Conservation (phyloP, 2,329 filamentous ascomycete genomes). For the Botryotinia convoluta region DNA sequence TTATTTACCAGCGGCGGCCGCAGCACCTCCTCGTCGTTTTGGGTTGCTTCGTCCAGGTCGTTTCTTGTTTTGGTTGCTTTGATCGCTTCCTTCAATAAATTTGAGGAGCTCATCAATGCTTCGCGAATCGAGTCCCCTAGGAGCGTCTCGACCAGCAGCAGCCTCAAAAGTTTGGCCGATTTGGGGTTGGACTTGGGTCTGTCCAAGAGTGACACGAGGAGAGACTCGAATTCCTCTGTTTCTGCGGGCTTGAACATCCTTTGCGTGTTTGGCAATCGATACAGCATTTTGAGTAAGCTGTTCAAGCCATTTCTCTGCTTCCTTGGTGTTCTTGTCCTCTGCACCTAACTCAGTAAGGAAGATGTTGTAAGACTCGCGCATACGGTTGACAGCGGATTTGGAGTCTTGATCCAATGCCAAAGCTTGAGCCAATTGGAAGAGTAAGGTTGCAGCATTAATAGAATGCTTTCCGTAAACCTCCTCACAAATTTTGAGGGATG, state of each 20-base stretch:
- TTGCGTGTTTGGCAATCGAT: conserved; percentile 87
- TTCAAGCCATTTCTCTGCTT: conserved; percentile 94
- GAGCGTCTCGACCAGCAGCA: conserved; percentile 37
- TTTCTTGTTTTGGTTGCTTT: conserved; percentile 54
- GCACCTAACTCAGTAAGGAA: conserved; percentile 85
- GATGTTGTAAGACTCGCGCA: conserved; percentile 96
- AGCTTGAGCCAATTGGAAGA: conserved; percentile 96
- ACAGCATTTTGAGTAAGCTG: conserved; percentile 96
- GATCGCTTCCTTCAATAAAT: conserved; percentile 81
- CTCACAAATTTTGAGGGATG: conserved; percentile 85
- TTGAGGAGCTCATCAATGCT: conserved; percentile 91
- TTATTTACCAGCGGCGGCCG: conserved; percentile 16
- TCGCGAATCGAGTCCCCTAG: conserved; percentile 61
- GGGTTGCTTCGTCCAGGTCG: conserved; percentile 53
- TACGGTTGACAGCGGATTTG: conserved; percentile 84
- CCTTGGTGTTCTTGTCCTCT: conserved; percentile 95
- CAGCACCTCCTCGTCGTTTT: conserved; percentile 48
- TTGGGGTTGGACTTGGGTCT: conserved; percentile 59
- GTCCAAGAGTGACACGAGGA: conserved; percentile 53
- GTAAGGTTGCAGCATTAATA: conserved; percentile 87
- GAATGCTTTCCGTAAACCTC: conserved; percentile 84
- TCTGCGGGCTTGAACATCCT: conserved; percentile 75
- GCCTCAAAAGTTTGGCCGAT: conserved; percentile 58
- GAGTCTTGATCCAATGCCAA: conserved; percentile 94
- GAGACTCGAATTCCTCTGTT: conserved; percentile 69